Evolutionary conservation across 176 grass and related monocot genomes (phyloP), one percentile per base, ranked within the genome.

Genomic region (Hyparrhenia diplandra): DNA sequence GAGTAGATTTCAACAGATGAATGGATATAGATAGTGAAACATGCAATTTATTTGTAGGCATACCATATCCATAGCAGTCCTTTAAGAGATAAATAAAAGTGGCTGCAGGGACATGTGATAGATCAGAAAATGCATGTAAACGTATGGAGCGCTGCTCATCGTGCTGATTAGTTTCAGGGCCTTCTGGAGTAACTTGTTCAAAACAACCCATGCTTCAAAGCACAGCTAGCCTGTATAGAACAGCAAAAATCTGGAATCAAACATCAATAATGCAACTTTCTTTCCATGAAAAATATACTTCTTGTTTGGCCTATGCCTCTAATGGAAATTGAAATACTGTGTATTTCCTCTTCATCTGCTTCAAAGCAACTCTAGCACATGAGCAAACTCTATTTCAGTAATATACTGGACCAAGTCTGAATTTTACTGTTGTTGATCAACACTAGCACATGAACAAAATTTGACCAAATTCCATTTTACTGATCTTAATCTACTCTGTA

Each of bases 41-140:
- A 71, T 3, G 49, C 2, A 75, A 83, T 47, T 42, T 78, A 23
- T 77, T 64, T 10, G 25, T 66, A 79, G 18, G 45, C 55, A 71
- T 94, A 98, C 95, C 95, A 81, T 90, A 92, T 35, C 82, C 58
- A 23, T 98, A 98, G 87, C 84, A 98, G 41, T 94, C 92, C 80
- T 89, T 98, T 32, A 98, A 77, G 25, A 98, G 90, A 82, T 87
- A 94, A 31, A 98, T 69, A 85, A 94, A 98, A 43, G 86, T 84
- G 36, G 84, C 86, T 40, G 95, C 88, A 25, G 90, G 90, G 52
- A 94, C 83, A 27, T 89, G 92, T 14, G 92, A 92, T 78, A 98
- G 58, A 51, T 98, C 90, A 30, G 95, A 90, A 88, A 98, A 98
- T 21, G 84, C 71, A 87, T 98, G 95, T 51, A 98, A 78, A 73